phyloP scores from a whole-genome alignment of 192 early-diverging fungal species.

The Spinellus fusiger region DNA sequence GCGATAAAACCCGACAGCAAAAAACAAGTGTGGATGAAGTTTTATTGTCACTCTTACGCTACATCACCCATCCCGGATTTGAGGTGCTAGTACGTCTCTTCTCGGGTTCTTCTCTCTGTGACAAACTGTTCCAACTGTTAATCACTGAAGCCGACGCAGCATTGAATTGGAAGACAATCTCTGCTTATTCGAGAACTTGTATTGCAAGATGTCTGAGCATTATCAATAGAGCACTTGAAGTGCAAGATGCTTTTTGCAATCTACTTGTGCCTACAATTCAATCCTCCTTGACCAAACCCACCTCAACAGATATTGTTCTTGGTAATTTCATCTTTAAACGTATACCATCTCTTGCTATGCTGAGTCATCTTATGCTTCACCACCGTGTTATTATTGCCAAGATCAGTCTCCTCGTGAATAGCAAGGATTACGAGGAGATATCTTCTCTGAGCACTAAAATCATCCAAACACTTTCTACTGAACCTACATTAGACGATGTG shows the following conservation, averaged over 20 bases:
- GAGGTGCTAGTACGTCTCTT: constrained; percentile 73
- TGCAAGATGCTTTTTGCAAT: constrained; percentile 69
- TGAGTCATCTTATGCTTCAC: constrained; percentile 78
- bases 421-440: constrained; percentile 62
- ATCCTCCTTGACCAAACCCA: constrained; percentile 22
- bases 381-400: constrained; percentile 60
- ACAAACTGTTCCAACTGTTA: constrained; percentile 66
- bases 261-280: constrained; percentile 52
- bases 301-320: constrained; percentile 25
- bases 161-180: constrained; percentile 37
- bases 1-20: neutral
- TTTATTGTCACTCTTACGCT: neutral
- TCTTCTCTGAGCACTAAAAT: constrained; percentile 72
- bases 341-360: constrained; percentile 53
- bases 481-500: constrained; percentile 55
- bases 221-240: constrained; percentile 55
- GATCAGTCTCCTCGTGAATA: constrained; percentile 66
- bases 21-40: neutral
- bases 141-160: constrained; percentile 52
- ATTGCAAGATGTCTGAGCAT: constrained; percentile 51
- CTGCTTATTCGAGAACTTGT: constrained; percentile 27
- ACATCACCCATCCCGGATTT: constrained; percentile 73
- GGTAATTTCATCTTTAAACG: constrained; percentile 34
- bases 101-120: constrained; percentile 63
- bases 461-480: constrained; percentile 70